A percentile compares a stretch with the other conserved stretches of the same genome.
These are phyloP conservation scores for Arthrocladium fulminans DNA, from an alignment of 2,329 filamentous ascomycete genomes.

Conservation along the genomic window DNA sequence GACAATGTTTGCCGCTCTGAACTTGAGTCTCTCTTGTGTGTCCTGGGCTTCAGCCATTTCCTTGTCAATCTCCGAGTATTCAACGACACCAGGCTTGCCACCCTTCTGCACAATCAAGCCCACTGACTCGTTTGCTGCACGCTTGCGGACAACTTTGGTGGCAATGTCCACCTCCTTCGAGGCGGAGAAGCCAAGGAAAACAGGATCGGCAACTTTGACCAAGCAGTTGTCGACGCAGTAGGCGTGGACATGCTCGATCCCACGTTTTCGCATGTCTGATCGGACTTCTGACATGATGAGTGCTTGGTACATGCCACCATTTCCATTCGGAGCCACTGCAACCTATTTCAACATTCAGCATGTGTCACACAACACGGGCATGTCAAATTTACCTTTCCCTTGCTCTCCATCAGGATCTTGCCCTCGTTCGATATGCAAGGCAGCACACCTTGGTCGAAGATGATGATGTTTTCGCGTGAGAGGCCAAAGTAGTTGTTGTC, in stretches of 20 bases:
- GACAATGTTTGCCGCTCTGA: slow-evolving; percentile 97
- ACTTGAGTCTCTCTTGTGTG: slow-evolving; percentile 75
- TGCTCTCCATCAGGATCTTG: slow-evolving; percentile 89
- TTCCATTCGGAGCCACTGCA: slow-evolving; percentile 92
- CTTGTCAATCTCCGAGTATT: slow-evolving; percentile 93
- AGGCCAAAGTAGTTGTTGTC: slow-evolving; percentile 88
- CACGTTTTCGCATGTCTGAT: slow-evolving; percentile 77
- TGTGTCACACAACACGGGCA: slow-evolving; percentile 7
- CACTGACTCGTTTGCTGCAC: slow-evolving; percentile 89
- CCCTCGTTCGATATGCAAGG: slow-evolving; percentile 96
- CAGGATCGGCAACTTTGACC: slow-evolving; percentile 94
- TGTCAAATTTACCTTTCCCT: slow-evolving; percentile 54
- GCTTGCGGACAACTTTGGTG: slow-evolving; percentile 98
- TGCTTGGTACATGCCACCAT: slow-evolving; percentile 92
- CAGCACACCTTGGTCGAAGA: slow-evolving; percentile 95
- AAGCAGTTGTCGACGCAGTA: slow-evolving; percentile 99
- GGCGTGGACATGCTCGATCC: slow-evolving; percentile 88
- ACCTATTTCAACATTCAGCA: slow-evolving; percentile 41
- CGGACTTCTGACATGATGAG: slow-evolving; percentile 72
- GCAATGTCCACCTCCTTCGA: slow-evolving; percentile 86
- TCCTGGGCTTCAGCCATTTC: slow-evolving; percentile 86
- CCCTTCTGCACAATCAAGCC: slow-evolving; percentile 92
- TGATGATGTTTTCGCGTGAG: slow-evolving; percentile 70
- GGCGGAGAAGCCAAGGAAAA: slow-evolving; percentile 89
- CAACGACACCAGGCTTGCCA: slow-evolving; percentile 90